Evolutionary conservation across 2,329 filamentous ascomycete species (phyloP).

Genomic region (Keithomyces neogunnii): DNA sequence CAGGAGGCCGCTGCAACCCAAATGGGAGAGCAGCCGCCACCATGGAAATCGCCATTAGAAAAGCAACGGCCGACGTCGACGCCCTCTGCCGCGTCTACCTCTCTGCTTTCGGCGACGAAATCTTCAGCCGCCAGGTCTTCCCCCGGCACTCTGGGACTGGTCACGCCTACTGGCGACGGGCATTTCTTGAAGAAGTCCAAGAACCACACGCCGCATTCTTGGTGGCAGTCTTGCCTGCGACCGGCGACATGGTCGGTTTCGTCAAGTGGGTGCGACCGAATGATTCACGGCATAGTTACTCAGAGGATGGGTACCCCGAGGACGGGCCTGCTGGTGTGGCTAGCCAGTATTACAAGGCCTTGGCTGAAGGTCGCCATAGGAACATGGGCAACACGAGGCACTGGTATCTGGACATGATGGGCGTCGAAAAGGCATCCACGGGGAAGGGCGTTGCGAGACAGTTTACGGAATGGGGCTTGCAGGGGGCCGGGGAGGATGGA

Average conservation of each 20-base stretch:
- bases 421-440: constrained; percentile 32
- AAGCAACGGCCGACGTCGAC: constrained; percentile 31
- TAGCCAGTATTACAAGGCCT: constrained; percentile 29
- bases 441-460: constrained; percentile 35
- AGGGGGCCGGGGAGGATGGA: constrained; percentile 33
- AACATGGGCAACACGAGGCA: constrained; percentile 35
- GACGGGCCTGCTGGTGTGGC: constrained; percentile 27
- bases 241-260: constrained; percentile 30
- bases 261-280: constrained; percentile 37
- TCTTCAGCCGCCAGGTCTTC: constrained; percentile 29
- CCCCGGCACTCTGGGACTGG: constrained; percentile 16
- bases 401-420: constrained; percentile 40
- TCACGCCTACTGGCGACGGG: constrained; percentile 25
- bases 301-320: constrained; percentile 28
- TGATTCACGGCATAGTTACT: constrained; percentile 13
- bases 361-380: constrained; percentile 25
- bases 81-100: constrained; percentile 21
- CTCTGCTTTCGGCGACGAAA: constrained; percentile 31
- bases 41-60: background rate
- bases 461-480: constrained; percentile 39
- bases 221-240: constrained; percentile 16
- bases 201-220: constrained; percentile 30
- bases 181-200: constrained; percentile 28
- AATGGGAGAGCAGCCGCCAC: background rate
- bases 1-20: no score